Percentiles rank a stretch among this genome's conserved stretches.
Conservation (phyloP, 2,329 filamentous ascomycete species). For the Aspergillus calidoustus region DNA sequence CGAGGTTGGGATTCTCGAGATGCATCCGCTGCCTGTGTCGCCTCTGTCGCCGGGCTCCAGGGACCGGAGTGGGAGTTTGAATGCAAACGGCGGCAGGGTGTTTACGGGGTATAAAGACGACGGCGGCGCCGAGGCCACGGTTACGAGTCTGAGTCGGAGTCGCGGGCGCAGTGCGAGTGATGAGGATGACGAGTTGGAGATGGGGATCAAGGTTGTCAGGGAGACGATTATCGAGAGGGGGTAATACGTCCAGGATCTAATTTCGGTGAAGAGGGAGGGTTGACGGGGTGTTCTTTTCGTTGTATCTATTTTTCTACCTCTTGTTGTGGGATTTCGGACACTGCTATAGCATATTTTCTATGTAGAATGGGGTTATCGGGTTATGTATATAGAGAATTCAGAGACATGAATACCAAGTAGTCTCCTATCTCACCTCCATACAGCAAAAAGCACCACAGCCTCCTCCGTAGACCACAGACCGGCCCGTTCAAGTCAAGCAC, state of each 20-base stretch:
- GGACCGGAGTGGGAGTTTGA: background rate
- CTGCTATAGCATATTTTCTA: too few relatives aligned
- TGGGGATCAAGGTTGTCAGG: slow-evolving; percentile 13
- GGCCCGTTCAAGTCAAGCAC: too few relatives aligned
- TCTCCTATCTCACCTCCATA: too few relatives aligned
- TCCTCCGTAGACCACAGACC: too few relatives aligned
- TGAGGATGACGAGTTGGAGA: background rate
- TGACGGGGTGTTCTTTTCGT: too few relatives aligned
- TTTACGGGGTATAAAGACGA: slow-evolving; percentile 6
- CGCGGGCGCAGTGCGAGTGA: background rate
- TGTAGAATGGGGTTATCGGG: too few relatives aligned
- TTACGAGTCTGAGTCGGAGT: background rate
- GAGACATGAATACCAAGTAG: too few relatives aligned
- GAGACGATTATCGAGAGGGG: slow-evolving; percentile 14
- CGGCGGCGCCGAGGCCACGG: background rate
- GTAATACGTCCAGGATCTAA: background rate
- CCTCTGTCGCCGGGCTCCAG: background rate
- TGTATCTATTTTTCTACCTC: too few relatives aligned
- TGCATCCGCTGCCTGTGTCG: background rate
- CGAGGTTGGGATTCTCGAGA: background rate
- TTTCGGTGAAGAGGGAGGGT: too few relatives aligned
- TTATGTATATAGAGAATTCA: too few relatives aligned
- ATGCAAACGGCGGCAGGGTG: background rate
- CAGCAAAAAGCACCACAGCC: too few relatives aligned
- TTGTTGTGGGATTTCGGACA: too few relatives aligned